Percentiles rank a stretch among this genome's conserved stretches.
Evolutionary conservation across 495 filamentous ascomycete species (phyloP).

Genomic region (Hypoxylon crocopeplum): DNA sequence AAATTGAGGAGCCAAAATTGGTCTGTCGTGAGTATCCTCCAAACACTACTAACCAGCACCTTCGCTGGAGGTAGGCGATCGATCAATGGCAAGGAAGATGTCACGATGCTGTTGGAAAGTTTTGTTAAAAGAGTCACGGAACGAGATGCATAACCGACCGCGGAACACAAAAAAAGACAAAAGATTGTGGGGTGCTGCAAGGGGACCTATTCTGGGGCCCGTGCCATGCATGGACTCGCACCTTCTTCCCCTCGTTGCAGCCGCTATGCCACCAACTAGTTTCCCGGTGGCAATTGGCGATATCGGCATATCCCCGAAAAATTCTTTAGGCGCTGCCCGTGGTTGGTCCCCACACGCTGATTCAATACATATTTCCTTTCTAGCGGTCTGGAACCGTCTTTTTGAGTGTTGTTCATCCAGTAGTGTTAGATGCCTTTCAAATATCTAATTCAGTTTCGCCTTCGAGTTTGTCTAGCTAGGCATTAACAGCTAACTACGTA

Average conservation of each 20-base stretch:
- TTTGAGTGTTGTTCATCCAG: too few species aligned
- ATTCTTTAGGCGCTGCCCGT: conserved; percentile 17
- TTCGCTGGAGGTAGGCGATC: conserved; percentile 3
- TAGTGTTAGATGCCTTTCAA: too few species aligned
- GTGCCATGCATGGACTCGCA: conserved; percentile 3
- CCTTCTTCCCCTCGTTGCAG: not conserved
- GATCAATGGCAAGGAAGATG: conserved; percentile 32
- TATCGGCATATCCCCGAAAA: conserved; percentile 31
- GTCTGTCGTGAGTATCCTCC: conserved; percentile 8
- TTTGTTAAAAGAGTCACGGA: conserved; percentile 26
- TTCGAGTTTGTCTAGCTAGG: too few species aligned
- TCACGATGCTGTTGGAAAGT: conserved; percentile 16
- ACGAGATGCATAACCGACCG: conserved; percentile 25
- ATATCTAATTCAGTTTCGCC: too few species aligned
- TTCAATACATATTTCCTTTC: conserved; percentile 1
- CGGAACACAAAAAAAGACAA: conserved; percentile 37
- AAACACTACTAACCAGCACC: conserved; percentile 16
- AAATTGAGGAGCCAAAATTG: conserved; percentile 11
- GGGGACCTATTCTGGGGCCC: conserved; percentile 8
- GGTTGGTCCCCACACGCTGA: conserved; percentile 27
- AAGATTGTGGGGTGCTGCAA: conserved; percentile 46
- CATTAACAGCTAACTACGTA: too few species aligned
- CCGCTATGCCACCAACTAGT: conserved; percentile 6
- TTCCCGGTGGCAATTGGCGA: conserved; percentile 33
- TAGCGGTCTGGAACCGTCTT: conserved; percentile 33